These are phyloP conservation scores for Fusarium circinatum DNA, from an alignment of 2,329 filamentous ascomycete genomes.

Conservation along the genomic window DNA sequence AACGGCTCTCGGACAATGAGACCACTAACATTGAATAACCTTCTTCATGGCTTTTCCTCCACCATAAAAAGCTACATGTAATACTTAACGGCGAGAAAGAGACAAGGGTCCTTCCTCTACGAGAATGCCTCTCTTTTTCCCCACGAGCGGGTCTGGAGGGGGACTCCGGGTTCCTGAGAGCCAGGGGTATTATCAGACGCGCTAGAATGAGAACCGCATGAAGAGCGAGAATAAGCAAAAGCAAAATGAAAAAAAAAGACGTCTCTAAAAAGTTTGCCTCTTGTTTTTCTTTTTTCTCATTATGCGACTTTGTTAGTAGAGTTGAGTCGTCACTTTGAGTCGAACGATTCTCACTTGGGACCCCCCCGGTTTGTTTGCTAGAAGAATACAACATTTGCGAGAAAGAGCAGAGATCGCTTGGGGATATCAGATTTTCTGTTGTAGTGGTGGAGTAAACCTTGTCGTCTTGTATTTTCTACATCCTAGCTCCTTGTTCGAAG, in stretches of 20 bases:
- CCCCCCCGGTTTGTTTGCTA: not conserved
- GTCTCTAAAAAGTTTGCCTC: constrained; percentile 18
- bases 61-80: not conserved
- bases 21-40: not conserved
- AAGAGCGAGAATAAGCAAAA: constrained; percentile 8
- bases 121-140: not conserved
- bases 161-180: constrained; percentile 26
- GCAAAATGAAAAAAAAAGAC: not conserved
- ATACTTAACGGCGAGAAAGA: not conserved
- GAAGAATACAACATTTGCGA: not conserved
- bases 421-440: constrained; percentile 17
- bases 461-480: not conserved
- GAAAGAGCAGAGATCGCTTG: not conserved
- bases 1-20: not conserved
- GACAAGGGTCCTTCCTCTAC: constrained; percentile 16
- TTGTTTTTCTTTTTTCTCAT: not conserved
- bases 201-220: constrained; percentile 18
- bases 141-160: constrained; percentile 12
- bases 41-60: not conserved
- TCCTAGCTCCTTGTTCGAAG: constrained; percentile 8
- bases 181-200: constrained; percentile 22
- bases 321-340: constrained; percentile 42
- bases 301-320: not conserved
- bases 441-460: constrained; percentile 12
- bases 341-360: constrained; percentile 37